Evolutionary conservation across 2,329 filamentous ascomycete genomes (phyloP).

Genomic region (Alternaria atra): DNA sequence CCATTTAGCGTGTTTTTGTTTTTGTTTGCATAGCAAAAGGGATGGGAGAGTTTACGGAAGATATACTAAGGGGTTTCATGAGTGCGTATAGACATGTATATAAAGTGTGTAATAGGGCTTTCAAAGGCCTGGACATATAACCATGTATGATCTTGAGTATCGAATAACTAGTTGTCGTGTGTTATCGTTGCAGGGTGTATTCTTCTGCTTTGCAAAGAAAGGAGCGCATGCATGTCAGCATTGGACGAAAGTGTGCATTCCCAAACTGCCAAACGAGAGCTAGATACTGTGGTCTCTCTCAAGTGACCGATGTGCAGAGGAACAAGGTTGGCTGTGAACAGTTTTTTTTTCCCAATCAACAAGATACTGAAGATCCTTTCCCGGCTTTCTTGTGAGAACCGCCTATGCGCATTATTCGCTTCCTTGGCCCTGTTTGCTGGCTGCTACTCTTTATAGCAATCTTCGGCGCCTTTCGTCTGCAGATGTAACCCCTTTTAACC

Average conservation of each 20-base stretch:
- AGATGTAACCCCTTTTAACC: not conserved
- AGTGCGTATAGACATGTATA: not conserved
- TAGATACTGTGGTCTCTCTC: no score
- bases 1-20: not conserved
- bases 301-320: no score
- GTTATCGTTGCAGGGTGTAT: no score
- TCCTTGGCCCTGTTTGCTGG: not conserved
- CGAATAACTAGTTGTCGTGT: not conserved
- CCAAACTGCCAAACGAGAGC: no score
- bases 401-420: not conserved
- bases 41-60: not conserved
- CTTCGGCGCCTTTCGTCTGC: not conserved
- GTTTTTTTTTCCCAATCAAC: not conserved
- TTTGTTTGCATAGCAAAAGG: not conserved
- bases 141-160: not conserved
- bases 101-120: not conserved
- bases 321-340: no score
- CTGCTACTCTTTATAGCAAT: not conserved
- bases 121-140: not conserved
- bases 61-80: not conserved
- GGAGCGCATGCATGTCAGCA: no score
- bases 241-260: no score
- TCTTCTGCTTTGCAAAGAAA: no score
- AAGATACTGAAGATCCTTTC: not conserved
- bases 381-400: not conserved